Evolutionary conservation across 1,139 yeast genomes (phyloP), one percentile per base, ranked within the genome.

Genomic region (Suhomyces maxii): DNA sequence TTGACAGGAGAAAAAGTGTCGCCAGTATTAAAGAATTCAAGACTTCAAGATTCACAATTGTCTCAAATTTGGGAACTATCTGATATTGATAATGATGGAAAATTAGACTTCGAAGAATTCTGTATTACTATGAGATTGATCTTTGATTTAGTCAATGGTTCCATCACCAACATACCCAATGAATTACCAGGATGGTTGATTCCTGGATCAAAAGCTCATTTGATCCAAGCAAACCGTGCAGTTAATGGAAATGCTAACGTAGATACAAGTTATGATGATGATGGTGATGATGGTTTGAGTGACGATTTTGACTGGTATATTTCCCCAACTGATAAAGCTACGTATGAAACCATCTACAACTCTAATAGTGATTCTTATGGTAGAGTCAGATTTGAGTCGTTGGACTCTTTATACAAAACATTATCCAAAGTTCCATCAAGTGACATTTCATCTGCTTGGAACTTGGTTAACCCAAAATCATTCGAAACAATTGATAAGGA

Each of bases 61-160:
- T 84, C 89, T 39, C 79, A 82, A 63, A 83, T 95, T 37, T 93
- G 99, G 99, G 89, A 88, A 56, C 69, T 93, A 39, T 86, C 96
- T 12, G 99, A 93, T 64, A 89, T 93, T 45, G 99, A 93, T 66
- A 80, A 81, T 47, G 99, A 93, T 66, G 97, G 97, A 18, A 76
- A 77, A 56, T 77, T 93, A 56, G 99, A 95, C 65, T 93, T 93
- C 64, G 99, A 93, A 66, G 99, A 93, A 69, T 93, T 93, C 66
- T 93, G 98, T 64, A 89, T 93, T 52, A 93, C 98, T 47, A 95
- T 93, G 99, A 78, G 97, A 54, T 77, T 93, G 51, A 88, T 91
- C 41, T 95, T 90, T 64, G 99, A 93, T 65, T 68, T 86, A 60
- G 93, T 93, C 42, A 90, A 91, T 65, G 90, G 91, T 28, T 84